These are phyloP conservation scores for Abrus precatorius DNA, from an alignment of 306 rosid genomes.

Conservation along the genomic window DNA sequence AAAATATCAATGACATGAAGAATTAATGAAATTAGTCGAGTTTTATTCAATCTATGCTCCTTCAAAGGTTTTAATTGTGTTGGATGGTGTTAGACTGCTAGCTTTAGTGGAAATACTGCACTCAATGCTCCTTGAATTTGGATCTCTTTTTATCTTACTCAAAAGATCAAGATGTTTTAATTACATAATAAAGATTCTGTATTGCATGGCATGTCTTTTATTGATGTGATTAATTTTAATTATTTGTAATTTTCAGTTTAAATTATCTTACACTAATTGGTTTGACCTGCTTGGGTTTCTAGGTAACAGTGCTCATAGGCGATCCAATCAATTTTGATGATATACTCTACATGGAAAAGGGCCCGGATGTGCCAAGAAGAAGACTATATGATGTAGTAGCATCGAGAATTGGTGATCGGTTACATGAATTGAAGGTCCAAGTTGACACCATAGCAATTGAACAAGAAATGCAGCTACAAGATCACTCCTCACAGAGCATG, in stretches of 20 bases:
- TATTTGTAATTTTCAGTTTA: no score
- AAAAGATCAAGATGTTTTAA: conserved; percentile 36
- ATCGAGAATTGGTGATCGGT: conserved; percentile 73
- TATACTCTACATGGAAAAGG: conserved; percentile 60
- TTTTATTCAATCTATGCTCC: conserved; percentile 1
- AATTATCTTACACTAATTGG: background rate
- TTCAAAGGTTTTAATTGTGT: conserved; percentile 23
- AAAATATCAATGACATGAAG: conserved; percentile 27
- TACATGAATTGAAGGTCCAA: conserved; percentile 72
- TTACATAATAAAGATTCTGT: conserved; percentile 14
- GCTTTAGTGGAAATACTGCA: conserved; percentile 32
- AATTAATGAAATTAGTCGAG: conserved; percentile 20
- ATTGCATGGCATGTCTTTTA: background rate
- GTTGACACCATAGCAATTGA: conserved; percentile 74
- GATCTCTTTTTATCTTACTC: conserved; percentile 22
- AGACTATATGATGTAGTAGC: conserved; percentile 75
- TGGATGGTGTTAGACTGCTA: conserved; percentile 20
- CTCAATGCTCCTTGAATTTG: conserved; percentile 17
- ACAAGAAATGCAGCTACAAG: conserved; percentile 55
- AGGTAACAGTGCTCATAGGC: conserved; percentile 90
- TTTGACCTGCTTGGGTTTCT: conserved; percentile 38
- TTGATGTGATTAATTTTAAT: conserved; percentile 5
- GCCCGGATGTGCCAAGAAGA: conserved; percentile 62
- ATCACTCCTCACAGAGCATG: conserved; percentile 29
- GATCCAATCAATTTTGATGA: conserved; percentile 95